Percentiles rank a stretch among this genome's conserved stretches.
Evolutionary conservation across 257 asterid species (phyloP).

Genomic region (Forsythia viridissima): DNA sequence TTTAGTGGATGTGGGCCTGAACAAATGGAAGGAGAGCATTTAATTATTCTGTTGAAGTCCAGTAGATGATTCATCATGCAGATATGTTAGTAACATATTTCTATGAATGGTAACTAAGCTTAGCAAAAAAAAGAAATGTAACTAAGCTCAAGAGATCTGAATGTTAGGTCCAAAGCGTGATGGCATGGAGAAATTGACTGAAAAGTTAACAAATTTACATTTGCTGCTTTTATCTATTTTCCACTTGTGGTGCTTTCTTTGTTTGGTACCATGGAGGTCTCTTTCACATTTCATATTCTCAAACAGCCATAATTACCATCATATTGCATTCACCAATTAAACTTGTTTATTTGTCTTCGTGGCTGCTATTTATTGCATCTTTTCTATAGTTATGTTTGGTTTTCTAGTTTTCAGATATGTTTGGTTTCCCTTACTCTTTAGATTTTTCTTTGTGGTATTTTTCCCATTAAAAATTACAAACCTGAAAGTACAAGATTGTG

Average conservation of each 20-base stretch:
- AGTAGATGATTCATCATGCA: no score
- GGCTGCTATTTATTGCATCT: conserved; percentile 36
- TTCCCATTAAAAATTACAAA: conserved; percentile 9
- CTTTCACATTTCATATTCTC: conserved; percentile 38
- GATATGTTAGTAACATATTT: no score
- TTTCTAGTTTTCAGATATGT: conserved; percentile 67
- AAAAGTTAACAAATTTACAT: no score
- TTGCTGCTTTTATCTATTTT: conserved; percentile 36
- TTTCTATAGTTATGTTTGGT: conserved; percentile 26
- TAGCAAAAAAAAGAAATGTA: no score
- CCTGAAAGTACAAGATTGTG: conserved; percentile 35
- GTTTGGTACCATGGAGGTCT: conserved; percentile 43
- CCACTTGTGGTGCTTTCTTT: conserved; percentile 44
- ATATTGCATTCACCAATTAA: conserved; percentile 34
- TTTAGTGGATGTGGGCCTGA: no score
- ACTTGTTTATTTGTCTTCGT: conserved; percentile 20
- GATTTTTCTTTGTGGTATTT: not conserved
- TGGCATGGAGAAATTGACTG: no score
- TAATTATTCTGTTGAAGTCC: no score
- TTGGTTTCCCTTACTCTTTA: conserved; percentile 26
- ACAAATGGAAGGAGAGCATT: no score
- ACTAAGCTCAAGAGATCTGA: no score
- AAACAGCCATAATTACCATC: conserved; percentile 33
- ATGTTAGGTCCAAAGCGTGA: no score
- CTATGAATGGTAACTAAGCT: no score